Evolutionary conservation across 805 yeast genomes (phyloP).

Genomic region (Myxozyma geophila): DNA sequence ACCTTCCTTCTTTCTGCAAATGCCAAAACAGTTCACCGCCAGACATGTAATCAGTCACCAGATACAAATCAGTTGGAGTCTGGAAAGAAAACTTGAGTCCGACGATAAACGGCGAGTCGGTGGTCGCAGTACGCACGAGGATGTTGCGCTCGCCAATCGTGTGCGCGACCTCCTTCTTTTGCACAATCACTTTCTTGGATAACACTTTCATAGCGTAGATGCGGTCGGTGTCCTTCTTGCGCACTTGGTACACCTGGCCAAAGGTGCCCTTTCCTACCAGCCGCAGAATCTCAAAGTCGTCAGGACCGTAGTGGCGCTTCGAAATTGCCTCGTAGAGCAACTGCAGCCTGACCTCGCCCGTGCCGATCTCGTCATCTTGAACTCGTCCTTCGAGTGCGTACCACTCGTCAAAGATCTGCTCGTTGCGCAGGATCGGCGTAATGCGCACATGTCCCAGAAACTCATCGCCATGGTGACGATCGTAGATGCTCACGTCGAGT

Average conservation of each 20-base stretch:
- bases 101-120: slow-evolving; percentile 90
- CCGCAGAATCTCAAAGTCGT: slow-evolving; percentile 89
- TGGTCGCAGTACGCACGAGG: slow-evolving; percentile 86
- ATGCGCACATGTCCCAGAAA: slow-evolving; percentile 85
- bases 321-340: slow-evolving; percentile 72
- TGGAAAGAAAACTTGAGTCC: slow-evolving; percentile 96
- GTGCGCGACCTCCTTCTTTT: slow-evolving; percentile 96
- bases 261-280: slow-evolving; percentile 94
- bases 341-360: slow-evolving; percentile 77
- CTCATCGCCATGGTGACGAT: slow-evolving; percentile 76
- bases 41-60: slow-evolving; percentile 96
- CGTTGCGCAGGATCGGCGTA: slow-evolving; percentile 56
- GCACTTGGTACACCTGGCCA: slow-evolving; percentile 97
- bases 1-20: slow-evolving; percentile 93
- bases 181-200: slow-evolving; percentile 91
- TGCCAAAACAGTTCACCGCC: slow-evolving; percentile 99
- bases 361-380: slow-evolving; percentile 66
- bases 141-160: slow-evolving; percentile 97
- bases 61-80: slow-evolving; percentile 87
- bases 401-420: slow-evolving; percentile 69
- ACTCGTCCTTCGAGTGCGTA: slow-evolving; percentile 68
- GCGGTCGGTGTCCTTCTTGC: slow-evolving; percentile 84
- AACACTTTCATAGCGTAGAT: slow-evolving; percentile 97
- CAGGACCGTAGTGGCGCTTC: slow-evolving; percentile 85
- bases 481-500: slow-evolving; percentile 89